Base-by-base conservation (phyloP, 495 filamentous ascomycete species). In the Neurospora sp. region DNA sequence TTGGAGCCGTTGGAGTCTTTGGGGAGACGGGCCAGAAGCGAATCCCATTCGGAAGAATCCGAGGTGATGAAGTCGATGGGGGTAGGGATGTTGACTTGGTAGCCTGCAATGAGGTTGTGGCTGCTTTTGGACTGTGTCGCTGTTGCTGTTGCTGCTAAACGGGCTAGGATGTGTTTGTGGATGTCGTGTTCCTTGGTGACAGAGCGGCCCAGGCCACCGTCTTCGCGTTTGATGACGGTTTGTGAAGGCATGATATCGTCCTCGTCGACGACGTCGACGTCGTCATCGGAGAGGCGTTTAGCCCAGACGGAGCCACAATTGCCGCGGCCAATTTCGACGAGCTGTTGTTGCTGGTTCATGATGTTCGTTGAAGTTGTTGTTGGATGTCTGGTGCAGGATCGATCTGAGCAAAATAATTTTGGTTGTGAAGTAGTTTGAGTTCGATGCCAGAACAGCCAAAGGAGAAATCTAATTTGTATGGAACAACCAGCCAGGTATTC, bases 11-110 rank as follows among this genome's bases (percentile, higher is more conserved):
- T 37, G 35, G 35, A 0, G 38, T 37, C 72, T 20, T 27, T 38
- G 35, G 77, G 72, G 9, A 78, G 72, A 12, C 69, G 75, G 9
- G 72, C 44, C n/a, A 78, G 70, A 18, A 77, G 77, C 5, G 70
- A 38, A 39, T 1, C 14, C 75, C 75, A 77, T 3, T 20, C 31
- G 5, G 70, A 0, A 1, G 72, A 35, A 6, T 3, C 3, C 6
- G 39, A 7, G 4, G 69, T 0, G 62, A 77, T 66, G 54, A 72
- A 73, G 2, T 27, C 48, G 37, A 73, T 14, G 59, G 71, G 39
- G 39, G 18, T 14, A 2, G 74, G 72, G 39, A 77, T 69, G 62
- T 75, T 77, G 71, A 75, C 46, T 31, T 20, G 54, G 9, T 72
- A 74, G 37, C 70, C 54, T n/a, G 72, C 71, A 3, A 27, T 20